These are phyloP conservation scores for Candida sanyaensis DNA, from an alignment of 1,139 yeast species.

Conservation along the genomic window DNA sequence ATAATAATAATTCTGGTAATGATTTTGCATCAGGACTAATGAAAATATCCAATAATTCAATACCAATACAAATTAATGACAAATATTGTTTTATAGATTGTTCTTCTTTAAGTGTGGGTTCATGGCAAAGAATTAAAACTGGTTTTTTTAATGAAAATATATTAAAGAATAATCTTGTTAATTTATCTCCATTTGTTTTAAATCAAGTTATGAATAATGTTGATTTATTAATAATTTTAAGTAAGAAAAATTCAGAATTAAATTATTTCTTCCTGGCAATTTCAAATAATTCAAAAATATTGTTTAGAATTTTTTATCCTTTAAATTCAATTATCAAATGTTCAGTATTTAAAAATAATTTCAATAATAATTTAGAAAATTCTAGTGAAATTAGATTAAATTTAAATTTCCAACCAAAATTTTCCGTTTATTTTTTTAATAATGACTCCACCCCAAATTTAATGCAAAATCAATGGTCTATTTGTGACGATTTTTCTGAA, in stretches of 20 bases:
- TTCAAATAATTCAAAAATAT: constrained; percentile 63
- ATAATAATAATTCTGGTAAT: background rate
- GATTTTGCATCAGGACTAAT: background rate
- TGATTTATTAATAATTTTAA: constrained; percentile 65
- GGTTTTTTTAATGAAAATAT: constrained; percentile 50
- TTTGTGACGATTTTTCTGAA: constrained; percentile 81
- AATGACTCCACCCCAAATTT: constrained; percentile 37
- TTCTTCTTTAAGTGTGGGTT: constrained; percentile 67
- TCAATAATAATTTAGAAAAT: constrained; percentile 3
- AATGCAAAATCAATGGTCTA: constrained; percentile 71
- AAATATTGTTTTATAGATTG: constrained; percentile 70
- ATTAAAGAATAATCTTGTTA: constrained; percentile 49
- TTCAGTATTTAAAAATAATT: constrained; percentile 50
- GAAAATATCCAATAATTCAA: background rate
- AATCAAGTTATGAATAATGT: constrained; percentile 65
- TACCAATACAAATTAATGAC: constrained; percentile 59
- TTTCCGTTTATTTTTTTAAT: constrained; percentile 68
- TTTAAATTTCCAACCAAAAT: constrained; percentile 64
- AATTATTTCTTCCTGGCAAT: constrained; percentile 75
- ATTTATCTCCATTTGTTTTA: constrained; percentile 66
- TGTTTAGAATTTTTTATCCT: constrained; percentile 73
- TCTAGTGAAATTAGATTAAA: constrained; percentile 53
- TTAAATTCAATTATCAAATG: constrained; percentile 46
- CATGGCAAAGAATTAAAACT: constrained; percentile 75
- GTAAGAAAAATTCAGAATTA: constrained; percentile 68